Conservation (phyloP, 768 basidiomycete species). For the Suillus alpinus region DNA sequence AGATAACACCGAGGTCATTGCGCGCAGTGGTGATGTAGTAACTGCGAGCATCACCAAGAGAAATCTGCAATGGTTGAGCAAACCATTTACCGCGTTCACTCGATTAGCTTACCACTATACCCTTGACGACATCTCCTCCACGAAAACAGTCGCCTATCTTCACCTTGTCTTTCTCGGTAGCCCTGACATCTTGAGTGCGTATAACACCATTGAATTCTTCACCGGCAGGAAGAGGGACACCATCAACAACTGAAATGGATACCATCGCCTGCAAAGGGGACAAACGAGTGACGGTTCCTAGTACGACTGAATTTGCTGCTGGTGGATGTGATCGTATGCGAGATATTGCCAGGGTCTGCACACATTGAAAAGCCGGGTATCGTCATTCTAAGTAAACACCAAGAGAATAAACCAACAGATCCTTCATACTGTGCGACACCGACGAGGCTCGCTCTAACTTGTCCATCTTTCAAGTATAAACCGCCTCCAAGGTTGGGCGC, state of each 20-base stretch:
- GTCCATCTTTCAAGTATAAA: constrained; percentile 60
- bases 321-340: constrained; percentile 74
- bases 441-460: constrained; percentile 66
- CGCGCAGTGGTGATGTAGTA: constrained; percentile 91
- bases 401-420: constrained; percentile 54
- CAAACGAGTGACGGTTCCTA: constrained; percentile 80
- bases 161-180: constrained; percentile 87
- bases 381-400: constrained; percentile 11
- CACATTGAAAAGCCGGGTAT: neutral
- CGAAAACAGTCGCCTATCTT: constrained; percentile 91
- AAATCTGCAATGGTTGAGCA: constrained; percentile 54
- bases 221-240: constrained; percentile 72
- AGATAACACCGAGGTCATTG: constrained; percentile 89
- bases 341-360: constrained; percentile 59
- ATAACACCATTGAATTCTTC: constrained; percentile 92
- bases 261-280: constrained; percentile 82
- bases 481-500: constrained; percentile 61
- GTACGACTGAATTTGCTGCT: constrained; percentile 67
- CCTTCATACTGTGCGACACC: constrained; percentile 61
- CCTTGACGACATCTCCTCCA: constrained; percentile 87
- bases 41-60: constrained; percentile 85
- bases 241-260: constrained; percentile 85
- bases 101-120: constrained; percentile 64
- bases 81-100: neutral
- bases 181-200: constrained; percentile 82